Base-by-base conservation (phyloP, 441 rosid species). In the Biscutella laevigata region DNA sequence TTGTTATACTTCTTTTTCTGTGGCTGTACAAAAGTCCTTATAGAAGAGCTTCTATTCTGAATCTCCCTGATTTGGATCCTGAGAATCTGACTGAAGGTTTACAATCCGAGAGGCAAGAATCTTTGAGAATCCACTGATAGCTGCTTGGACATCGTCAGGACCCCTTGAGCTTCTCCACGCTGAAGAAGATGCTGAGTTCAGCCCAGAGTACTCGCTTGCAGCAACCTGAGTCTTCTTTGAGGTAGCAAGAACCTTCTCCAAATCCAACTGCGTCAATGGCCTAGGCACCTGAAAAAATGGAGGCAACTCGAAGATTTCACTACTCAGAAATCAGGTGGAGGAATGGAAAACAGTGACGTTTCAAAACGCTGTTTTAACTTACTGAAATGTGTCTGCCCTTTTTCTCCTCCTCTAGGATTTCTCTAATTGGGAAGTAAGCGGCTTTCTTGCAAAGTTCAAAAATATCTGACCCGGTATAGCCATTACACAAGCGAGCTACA, bases 391-490 rank as follows among this genome's bases (percentile, higher is more conserved):
- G 50, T 62, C 60, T 81, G 41, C 98, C 98, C 13, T 71, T 80
- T 66, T 73, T 80, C 76, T 88, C 99, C 61, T 80, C 79, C 38
- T 86, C 88, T 53, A 92, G 49, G 36, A 88, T 66, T 40, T 92
- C 97, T 69, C 94, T 79, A 38, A 92, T 79, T 25, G 95, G 82
- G 54, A 80, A 86, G 76, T 84, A 92, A 14, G 97, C 99, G 0
- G 97, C 95, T 62, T 86, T 88, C 74, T 92, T 92, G 80, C 99
- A 88, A 26, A 84, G 88, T 41, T 88, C 97, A 29, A 88, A 86
- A 50, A 88, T 79, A 71, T 92, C 95, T 19, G 99, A 88, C 39
- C 99, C 97, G 0, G 90, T 82, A 65, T 68, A 88, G 37, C 95
- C 95, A 61, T 84, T 84, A 22, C 92, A 80, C 64, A 84, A 65